Base-by-base conservation (phyloP, 768 basidiomycete species). In the Podaxis rugospora region DNA sequence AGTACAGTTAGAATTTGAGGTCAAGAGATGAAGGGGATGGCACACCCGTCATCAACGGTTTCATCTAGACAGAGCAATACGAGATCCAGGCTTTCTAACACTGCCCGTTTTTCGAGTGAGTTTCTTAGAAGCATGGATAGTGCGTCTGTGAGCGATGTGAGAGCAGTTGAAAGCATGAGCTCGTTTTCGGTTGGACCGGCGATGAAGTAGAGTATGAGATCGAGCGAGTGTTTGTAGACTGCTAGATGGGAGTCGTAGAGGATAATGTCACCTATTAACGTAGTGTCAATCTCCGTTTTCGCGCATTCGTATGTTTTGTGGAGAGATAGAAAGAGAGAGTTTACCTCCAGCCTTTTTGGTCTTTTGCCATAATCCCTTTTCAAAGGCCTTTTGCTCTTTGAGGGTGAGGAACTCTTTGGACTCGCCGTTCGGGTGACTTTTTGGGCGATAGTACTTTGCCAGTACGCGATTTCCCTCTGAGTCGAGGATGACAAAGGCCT, bases 41-140 rank as follows among this genome's bases (percentile, higher is more conserved):
- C 87, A 67, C 72, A 98, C 96, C 97, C 97, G 70, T 99, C 95
- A 73, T 99, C 97, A 61, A 98, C 87, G 2, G 94, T 96, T 78
- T 99, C 97, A 74, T 98, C 97, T 54, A 98, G 76, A 67, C 95
- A 95, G 23, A 99, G 76, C 55, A 98, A 72, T 9, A 97, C 92
- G 57, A 98, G 69, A 74, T 98, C 97, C 51, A 98, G 75, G 74
- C 94, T 98, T 78, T 98, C 97, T 55, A 98, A 76, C 46, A 98
- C 89, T 9, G 88, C 91, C 13, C 96, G 82, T 77, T 98, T 98
- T 80, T 99, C 97, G 14, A 98, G 84, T 68, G 94, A 88, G 70
- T 95, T 95, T 49, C 95, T 82, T 28, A 99, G 81, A 35, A 98
- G 80, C 69, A 98, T 79, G 18, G 86, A 83, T 25, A 95, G 77